A percentile compares a stretch with the other conserved stretches of the same genome.
phyloP scores from a whole-genome alignment of 768 basidiomycete genomes.

The Boletus fagicola region DNA sequence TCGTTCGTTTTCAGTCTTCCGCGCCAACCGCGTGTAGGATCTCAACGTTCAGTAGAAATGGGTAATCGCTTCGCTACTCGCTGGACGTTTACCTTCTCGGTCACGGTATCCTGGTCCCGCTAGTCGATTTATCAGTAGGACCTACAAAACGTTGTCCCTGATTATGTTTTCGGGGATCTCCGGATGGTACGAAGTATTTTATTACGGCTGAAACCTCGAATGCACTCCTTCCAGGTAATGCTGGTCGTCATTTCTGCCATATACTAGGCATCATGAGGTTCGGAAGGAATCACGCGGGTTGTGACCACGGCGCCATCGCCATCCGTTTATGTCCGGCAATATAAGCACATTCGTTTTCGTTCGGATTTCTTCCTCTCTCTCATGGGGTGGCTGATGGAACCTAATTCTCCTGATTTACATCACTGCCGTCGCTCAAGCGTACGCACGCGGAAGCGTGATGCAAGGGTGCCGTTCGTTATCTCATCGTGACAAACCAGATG shows the following conservation, averaged over 20 bases:
- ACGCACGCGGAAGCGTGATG: background rate
- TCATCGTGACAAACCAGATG: background rate
- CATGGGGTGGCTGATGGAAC: slow-evolving; percentile 7
- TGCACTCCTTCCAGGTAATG: background rate
- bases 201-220: no score
- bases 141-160: no score
- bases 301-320: background rate
- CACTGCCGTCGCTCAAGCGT: slow-evolving; percentile 4
- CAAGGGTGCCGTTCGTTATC: background rate
- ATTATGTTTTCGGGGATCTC: no score
- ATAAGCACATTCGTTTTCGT: slow-evolving; percentile 14
- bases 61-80: slow-evolving; percentile 1
- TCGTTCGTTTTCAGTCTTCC: background rate
- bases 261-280: slow-evolving; percentile 1
- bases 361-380: background rate
- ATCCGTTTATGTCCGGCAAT: slow-evolving; percentile 22
- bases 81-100: background rate
- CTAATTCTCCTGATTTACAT: slow-evolving; percentile 14
- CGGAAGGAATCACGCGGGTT: background rate
- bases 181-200: no score
- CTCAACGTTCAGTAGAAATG: background rate
- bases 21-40: background rate
- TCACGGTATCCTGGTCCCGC: background rate
- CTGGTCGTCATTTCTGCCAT: slow-evolving; percentile 10
- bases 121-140: background rate